phyloP scores from a whole-genome alignment of 306 rosid genomes.

The Biancaea sappan region DNA sequence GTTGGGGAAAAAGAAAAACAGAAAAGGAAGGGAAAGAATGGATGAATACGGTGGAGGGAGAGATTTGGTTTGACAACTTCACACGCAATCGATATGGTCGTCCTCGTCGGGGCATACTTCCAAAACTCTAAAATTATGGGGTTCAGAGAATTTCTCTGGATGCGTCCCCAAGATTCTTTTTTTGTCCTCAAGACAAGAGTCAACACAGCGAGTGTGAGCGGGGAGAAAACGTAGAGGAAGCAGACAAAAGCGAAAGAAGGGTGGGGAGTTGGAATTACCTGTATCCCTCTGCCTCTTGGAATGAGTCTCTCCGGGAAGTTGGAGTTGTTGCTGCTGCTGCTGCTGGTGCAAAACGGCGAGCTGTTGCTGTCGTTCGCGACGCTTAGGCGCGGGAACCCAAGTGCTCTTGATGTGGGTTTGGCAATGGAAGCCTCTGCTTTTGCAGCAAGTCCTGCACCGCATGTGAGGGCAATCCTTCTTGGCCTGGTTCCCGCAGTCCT shows the following conservation, averaged over 20 bases:
- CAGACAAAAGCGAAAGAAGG: too few relatives aligned
- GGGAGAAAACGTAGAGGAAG: too few relatives aligned
- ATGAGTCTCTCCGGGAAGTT: constrained; percentile 26
- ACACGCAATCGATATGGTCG: constrained; percentile 51
- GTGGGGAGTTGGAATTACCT: too few relatives aligned
- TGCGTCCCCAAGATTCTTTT: constrained; percentile 29
- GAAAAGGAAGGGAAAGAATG: too few relatives aligned
- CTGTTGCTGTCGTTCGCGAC: constrained; percentile 64
- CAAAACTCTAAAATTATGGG: too few relatives aligned
- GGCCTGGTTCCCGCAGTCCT: constrained; percentile 85
- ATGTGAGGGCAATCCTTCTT: constrained; percentile 71
- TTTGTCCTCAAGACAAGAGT: not conserved
- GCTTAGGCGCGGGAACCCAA: constrained; percentile 76
- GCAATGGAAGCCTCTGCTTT: constrained; percentile 74
- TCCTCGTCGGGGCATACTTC: constrained; percentile 36
- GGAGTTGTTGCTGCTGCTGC: constrained; percentile 34
- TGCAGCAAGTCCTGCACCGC: constrained; percentile 80
- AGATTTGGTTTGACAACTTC: constrained; percentile 28
- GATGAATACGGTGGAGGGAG: constrained; percentile 39
- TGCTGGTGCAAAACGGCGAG: constrained; percentile 28
- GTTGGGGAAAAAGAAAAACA: constrained; percentile 4
- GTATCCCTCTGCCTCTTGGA: constrained; percentile 52
- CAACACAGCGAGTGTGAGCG: too few relatives aligned
- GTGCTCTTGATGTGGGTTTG: constrained; percentile 74
- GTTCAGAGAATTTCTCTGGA: constrained; percentile 26